Conservation (phyloP, 106 monocot species). For the Dioscorea dumetorum region DNA sequence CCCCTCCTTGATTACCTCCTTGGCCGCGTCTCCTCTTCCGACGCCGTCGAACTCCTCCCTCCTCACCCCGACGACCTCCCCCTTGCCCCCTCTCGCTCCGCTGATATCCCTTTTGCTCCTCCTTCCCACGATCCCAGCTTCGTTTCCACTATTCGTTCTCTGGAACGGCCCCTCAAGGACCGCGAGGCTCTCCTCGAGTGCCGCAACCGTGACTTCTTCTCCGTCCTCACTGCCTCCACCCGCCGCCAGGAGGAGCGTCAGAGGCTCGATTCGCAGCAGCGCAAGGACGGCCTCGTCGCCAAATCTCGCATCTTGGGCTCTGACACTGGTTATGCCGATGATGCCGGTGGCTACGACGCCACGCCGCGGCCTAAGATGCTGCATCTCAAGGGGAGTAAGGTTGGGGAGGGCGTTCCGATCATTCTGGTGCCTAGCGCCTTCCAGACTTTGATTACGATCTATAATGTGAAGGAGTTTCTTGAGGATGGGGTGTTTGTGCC, state of each 20-base stretch:
- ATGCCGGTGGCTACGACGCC: conserved; percentile 12
- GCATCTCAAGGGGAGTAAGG: conserved; percentile 55
- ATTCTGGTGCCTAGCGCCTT: conserved; percentile 97
- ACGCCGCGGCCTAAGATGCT: conserved; percentile 45
- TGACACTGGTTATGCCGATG: conserved; percentile 14
- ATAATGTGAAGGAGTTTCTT: conserved; percentile 94
- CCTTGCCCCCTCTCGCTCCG: not conserved
- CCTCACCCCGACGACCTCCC: conserved; percentile 3
- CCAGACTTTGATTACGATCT: conserved; percentile 96
- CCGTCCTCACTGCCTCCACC: conserved; percentile 50
- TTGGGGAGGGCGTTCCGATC: conserved; percentile 88
- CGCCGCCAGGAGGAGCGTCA: conserved; percentile 75
- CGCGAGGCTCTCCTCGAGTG: conserved; percentile 72
- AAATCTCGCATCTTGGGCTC: conserved; percentile 51
- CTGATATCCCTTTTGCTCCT: not conserved
- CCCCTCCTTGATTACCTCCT: conserved; percentile 91
- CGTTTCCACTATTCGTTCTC: conserved; percentile 45
- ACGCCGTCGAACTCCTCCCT: not conserved
- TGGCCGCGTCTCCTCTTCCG: conserved; percentile 25
- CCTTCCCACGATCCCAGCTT: conserved; percentile 20
- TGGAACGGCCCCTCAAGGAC: conserved; percentile 90
- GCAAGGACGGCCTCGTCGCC: conserved; percentile 79
- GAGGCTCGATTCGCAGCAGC: conserved; percentile 57
- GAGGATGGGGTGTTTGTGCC: conserved; percentile 93
- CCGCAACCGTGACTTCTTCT: conserved; percentile 59